These are phyloP conservation scores for Sicyos baderoa DNA, from an alignment of 306 rosid genomes.

Conservation along the genomic window DNA sequence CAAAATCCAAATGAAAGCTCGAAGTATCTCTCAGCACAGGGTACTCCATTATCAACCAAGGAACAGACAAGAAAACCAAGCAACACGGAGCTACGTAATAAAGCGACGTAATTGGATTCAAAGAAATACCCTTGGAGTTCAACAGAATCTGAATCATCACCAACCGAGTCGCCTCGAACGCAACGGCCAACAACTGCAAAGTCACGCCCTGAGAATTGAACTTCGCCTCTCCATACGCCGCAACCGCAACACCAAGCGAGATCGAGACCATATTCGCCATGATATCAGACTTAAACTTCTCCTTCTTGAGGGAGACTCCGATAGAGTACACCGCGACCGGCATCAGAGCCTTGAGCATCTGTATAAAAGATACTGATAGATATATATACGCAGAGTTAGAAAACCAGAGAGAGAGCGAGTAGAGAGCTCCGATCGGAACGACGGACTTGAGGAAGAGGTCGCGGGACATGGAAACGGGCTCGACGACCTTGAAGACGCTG, in stretches of 20 bases:
- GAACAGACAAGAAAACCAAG: conserved; percentile 56
- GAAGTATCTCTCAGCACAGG: conserved; percentile 70
- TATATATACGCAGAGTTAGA: conserved; percentile 84
- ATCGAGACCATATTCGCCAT: conserved; percentile 87
- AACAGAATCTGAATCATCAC: conserved; percentile 82
- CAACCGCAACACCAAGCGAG: conserved; percentile 74
- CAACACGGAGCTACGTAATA: conserved; percentile 94
- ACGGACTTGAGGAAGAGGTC: conserved; percentile 68
- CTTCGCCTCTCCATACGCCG: conserved; percentile 84
- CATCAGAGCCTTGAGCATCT: conserved; percentile 94
- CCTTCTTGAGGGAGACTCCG: conserved; percentile 57
- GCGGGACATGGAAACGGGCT: conserved; percentile 73
- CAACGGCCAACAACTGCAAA: conserved; percentile 71
- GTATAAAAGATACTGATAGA: conserved; percentile 86
- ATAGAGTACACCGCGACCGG: conserved; percentile 91
- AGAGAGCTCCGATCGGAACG: conserved; percentile 89
- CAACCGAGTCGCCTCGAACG: conserved; percentile 77
- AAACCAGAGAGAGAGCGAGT: conserved; percentile 84
- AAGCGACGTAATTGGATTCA: conserved; percentile 89
- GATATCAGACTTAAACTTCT: conserved; percentile 52
- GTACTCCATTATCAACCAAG: conserved; percentile 72
- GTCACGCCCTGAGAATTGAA: conserved; percentile 65
- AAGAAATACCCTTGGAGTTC: conserved; percentile 63
- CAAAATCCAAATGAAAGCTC: conserved; percentile 59
- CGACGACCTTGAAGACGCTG: conserved; percentile 71